Evolutionary conservation across 805 yeast genomes (phyloP).

Genomic region (Nakazawaea wickerhamii): DNA sequence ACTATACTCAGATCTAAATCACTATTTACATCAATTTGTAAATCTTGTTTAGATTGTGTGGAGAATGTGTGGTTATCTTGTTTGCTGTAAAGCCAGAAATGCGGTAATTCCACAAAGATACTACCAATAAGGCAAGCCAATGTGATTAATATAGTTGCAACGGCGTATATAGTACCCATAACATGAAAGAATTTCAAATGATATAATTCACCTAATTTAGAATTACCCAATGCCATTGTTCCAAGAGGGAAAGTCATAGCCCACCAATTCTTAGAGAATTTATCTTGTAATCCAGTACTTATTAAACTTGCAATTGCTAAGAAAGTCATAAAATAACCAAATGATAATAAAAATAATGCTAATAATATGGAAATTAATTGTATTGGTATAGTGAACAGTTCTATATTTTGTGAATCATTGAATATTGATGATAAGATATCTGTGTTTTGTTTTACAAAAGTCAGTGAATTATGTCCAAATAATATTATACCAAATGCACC

Average conservation of each 20-base stretch:
- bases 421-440: background rate
- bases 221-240: slow-evolving; percentile 62
- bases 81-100: background rate
- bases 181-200: slow-evolving; percentile 55
- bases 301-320: slow-evolving; percentile 2
- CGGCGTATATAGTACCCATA: slow-evolving; percentile 56
- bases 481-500: slow-evolving; percentile 62
- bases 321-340: slow-evolving; percentile 22
- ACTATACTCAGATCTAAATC: no score
- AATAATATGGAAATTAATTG: slow-evolving; percentile 4
- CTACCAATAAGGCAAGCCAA: slow-evolving; percentile 35
- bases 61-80: no score
- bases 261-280: slow-evolving; percentile 62
- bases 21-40: no score
- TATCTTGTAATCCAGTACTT: background rate
- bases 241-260: slow-evolving; percentile 91
- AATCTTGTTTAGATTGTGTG: no score
- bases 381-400: background rate
- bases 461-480: background rate
- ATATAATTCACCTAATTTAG: slow-evolving; percentile 45
- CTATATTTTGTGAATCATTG: background rate
- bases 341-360: slow-evolving; percentile 16
- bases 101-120: slow-evolving; percentile 27
- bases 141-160: slow-evolving; percentile 42
- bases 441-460: background rate